Base-by-base conservation (phyloP, 2,329 filamentous ascomycete species). In the Hirsutella rhossiliensis region DNA sequence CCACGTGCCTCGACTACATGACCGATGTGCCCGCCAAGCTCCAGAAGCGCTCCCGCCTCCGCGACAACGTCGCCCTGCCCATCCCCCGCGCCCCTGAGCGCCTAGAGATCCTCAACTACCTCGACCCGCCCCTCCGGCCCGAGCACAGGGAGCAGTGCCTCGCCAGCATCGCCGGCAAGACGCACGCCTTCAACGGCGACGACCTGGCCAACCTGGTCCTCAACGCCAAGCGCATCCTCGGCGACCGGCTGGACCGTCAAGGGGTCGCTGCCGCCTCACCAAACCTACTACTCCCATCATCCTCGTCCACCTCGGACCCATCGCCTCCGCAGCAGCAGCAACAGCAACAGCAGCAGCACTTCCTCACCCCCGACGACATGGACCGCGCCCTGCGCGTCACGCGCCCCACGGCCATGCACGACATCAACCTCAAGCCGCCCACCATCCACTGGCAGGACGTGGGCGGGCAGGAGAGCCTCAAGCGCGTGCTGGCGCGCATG, bases 371-470 rank as follows among this genome's bases (percentile, higher is more conserved):
- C 42, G 52, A 72, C 11, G 80, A 88, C 54, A 72, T 87, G 42
- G 70, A 79, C 30, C 60, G 69, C 34, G 86, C 87, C 1, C 70
- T 90, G 31, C 71, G 75, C 32, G 66, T 76, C 44, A 79, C 88
- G n/a, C 75, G 78, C 11, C 87, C 90, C 1, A 88, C 84, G 1
- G 86, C 87, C 4, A 90, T 97, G 77, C 81, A 87, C 51, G 88
- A 94, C 56, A 80, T 95, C 44, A 87, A 92, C 57, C 72, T 96
- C 40, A 86, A 94, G 56, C 89, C 87, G 9, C 89, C 88, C 0
- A 88, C 84, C 13, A 81, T 94, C 27, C 76, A 75, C 60, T 97
- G 88, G 88, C 71, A 75, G 41, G 87, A 96, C 55, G 90, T 97
- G 42, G 89, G 87, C 47, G 90, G 90, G 1, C 85, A 94, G 49